These are phyloP conservation scores for Neopestalotiopsis rosae DNA, from an alignment of 2,329 filamentous ascomycete genomes.

Conservation along the genomic window DNA sequence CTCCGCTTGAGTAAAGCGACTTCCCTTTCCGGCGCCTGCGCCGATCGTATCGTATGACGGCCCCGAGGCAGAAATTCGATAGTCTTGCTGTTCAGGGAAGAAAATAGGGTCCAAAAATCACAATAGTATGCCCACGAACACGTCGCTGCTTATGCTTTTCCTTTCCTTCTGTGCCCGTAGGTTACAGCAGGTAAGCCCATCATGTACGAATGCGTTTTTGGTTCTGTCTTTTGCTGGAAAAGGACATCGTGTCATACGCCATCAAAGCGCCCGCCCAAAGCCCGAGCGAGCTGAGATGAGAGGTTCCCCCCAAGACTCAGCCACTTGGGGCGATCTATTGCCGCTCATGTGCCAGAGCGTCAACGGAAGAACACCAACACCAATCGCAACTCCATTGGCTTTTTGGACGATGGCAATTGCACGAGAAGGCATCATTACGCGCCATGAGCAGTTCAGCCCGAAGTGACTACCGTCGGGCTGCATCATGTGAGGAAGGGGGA, in stretches of 20 bases:
- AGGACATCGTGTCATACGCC: constrained; percentile 2
- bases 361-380: background rate
- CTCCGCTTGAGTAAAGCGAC: background rate
- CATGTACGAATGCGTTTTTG: background rate
- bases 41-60: background rate
- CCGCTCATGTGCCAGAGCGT: background rate
- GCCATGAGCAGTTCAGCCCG: background rate
- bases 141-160: background rate
- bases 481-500: too few relatives aligned
- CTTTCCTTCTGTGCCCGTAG: background rate
- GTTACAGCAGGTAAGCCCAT: background rate
- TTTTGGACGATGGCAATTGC: background rate
- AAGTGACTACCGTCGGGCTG: too few relatives aligned
- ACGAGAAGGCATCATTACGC: background rate
- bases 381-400: background rate
- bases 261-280: background rate
- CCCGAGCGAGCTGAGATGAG: background rate
- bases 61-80: constrained; percentile 3
- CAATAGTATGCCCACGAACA: background rate
- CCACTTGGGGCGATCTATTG: background rate
- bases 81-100: background rate
- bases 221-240: background rate
- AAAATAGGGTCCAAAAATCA: constrained; percentile 1
- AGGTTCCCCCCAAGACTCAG: background rate
- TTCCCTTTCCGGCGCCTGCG: constrained; percentile 1